A percentile compares a stretch with the other conserved stretches of the same genome.
These are phyloP conservation scores for Malus fusca DNA, from an alignment of 306 rosid genomes.

Conservation along the genomic window DNA sequence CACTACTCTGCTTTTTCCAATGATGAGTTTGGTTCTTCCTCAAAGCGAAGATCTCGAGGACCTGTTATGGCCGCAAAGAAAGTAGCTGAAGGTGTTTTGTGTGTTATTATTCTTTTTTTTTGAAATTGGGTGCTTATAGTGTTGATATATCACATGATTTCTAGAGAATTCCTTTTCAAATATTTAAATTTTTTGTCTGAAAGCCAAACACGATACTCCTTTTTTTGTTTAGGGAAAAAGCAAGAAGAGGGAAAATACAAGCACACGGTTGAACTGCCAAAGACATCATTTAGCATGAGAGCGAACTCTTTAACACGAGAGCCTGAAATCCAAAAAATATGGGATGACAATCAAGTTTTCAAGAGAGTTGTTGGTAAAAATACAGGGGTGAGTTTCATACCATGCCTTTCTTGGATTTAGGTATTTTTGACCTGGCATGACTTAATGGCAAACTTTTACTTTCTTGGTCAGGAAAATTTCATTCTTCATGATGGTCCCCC, in stretches of 20 bases:
- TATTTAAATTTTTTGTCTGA: not conserved
- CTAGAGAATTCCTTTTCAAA: not conserved
- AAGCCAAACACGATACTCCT: not conserved
- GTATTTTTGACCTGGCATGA: conserved; percentile 6
- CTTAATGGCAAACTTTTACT: conserved; percentile 23
- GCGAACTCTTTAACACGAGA: conserved; percentile 72
- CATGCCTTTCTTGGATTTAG: not conserved
- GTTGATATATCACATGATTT: not conserved
- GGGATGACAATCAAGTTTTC: conserved; percentile 87
- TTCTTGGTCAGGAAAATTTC: conserved; percentile 54
- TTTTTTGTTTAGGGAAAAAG: conserved; percentile 47
- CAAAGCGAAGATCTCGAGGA: conserved; percentile 83
- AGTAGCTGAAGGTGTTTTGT: conserved; percentile 54
- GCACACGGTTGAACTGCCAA: conserved; percentile 95
- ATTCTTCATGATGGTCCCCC: conserved; percentile 98
- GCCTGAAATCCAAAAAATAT: conserved; percentile 93
- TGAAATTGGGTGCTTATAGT: not conserved
- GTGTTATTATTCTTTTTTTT: not conserved
- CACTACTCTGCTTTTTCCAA: conserved; percentile 35
- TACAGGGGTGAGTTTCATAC: conserved; percentile 59
- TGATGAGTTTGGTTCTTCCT: conserved; percentile 42
- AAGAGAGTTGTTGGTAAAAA: conserved; percentile 59
- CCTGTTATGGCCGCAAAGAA: conserved; percentile 90
- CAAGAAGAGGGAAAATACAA: conserved; percentile 91
- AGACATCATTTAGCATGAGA: conserved; percentile 86